Conservation (phyloP, 1,139 yeast species). For the Geotrichum cucujoidarum region DNA sequence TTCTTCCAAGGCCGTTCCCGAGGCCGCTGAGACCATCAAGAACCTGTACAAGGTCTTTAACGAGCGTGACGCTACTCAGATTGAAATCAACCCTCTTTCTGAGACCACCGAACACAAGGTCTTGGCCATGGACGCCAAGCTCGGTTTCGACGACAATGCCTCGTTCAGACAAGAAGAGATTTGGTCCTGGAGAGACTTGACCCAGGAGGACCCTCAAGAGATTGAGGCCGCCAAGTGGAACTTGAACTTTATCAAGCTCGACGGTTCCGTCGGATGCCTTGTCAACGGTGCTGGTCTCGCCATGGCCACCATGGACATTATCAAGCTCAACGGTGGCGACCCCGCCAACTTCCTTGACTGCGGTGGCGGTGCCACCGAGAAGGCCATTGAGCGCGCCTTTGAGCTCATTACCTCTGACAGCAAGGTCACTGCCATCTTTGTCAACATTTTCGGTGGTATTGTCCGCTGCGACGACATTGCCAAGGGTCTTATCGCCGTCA, state of each 20-base stretch:
- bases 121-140: constrained; percentile 98
- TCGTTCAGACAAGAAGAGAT: constrained; percentile 92
- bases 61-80: constrained; percentile 95
- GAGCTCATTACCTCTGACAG: constrained; percentile 85
- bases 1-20: constrained; percentile 69
- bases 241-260: constrained; percentile 92
- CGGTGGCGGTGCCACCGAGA: constrained; percentile 99
- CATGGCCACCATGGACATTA: constrained; percentile 99
- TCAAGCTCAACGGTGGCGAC: constrained; percentile 95
- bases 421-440: constrained; percentile 92
- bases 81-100: constrained; percentile 96
- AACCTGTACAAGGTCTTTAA: constrained; percentile 82
- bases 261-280: constrained; percentile 96
- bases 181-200: constrained; percentile 91
- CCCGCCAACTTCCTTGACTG: constrained; percentile 99
- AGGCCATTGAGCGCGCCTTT: constrained; percentile 96
- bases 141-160: constrained; percentile 96
- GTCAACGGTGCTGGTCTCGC: constrained; percentile 99
- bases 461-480: constrained; percentile 99
- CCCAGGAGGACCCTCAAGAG: constrained; percentile 98
- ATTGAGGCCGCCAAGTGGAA: constrained; percentile 86
- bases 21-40: constrained; percentile 83
- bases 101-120: constrained; percentile 89
- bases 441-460: constrained; percentile 98
- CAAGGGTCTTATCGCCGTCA: constrained; percentile 89